Base-by-base conservation (phyloP, 495 filamentous ascomycete species). In the Xylaria curta region DNA sequence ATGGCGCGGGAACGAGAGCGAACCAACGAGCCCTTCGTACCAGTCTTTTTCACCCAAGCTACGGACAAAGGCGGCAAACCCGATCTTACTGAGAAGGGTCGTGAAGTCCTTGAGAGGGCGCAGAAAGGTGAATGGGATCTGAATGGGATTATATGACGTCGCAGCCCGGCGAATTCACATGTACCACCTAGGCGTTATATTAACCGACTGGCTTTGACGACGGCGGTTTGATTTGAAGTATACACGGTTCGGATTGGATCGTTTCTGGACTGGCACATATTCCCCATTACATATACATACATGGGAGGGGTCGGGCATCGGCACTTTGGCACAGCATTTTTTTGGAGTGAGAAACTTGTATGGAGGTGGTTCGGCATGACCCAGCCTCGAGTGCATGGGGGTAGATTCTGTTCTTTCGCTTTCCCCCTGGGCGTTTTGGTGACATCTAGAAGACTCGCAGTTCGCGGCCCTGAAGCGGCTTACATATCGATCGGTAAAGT, bases 31-130 rank as follows among this genome's bases (percentile, higher is more conserved):
- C 85, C 90, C 21, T 98, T 93, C 92, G 86, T 90, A 70, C 96
- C 96, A n/a, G 85, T 94, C 31, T 99, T 97, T 81, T 99, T 99
- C 79, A 91, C 89, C 5, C 89, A 90, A 12, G 88, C 87, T 1
- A 88, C 91, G 12, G 91, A 91, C 69, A 90, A 92, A 26, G 80
- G 89, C 19, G 94, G 95, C 7, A 92, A 89, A 79, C 95, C 95
- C 0, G 87, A 91, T 68, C 83, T 98, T 74, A 96, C 90, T 0
- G 87, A 92, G 64, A 93, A 96, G 72, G 95, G 95, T 3, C 82
- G 85, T 60, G 84, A 86, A 78, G 92, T 88, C 19, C 85, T 98
- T 12, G 84, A 89, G 72, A 89, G 90, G 24, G 82, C 96, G 61
- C 90, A 92, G 70, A 81, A 82, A 49, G 88, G 84, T 10, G 79